Base-by-base conservation (phyloP, 108 stramenopile genomes). In the Skeletonema potamos region DNA sequence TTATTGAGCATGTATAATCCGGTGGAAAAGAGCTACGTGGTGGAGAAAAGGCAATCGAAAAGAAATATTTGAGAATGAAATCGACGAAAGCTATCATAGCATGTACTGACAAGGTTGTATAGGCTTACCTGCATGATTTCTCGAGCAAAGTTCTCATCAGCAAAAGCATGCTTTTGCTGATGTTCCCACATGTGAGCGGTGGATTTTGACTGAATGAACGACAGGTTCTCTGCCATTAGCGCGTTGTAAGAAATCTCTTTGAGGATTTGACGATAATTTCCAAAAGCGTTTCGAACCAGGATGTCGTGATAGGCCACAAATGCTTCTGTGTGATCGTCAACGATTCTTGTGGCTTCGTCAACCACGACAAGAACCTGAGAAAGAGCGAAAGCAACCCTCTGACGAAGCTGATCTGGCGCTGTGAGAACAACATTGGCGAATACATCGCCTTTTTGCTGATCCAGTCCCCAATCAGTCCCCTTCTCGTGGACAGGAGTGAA, bases 331-430 rank as follows among this genome's bases (percentile, higher is more conserved):
- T 34, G 24, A 6, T 67, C 63, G n/a, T 15, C 39, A n/a, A 15
- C 46, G 33, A 9, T 37, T 72, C 54, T 60, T 34, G 68, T 77
- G 58, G 73, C 73, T 6, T 1, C 5, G 2, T 64, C 64, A 13
- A 82, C 48, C 8, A 51, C 48, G 22, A 51, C 48, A 7, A 51
- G 48, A 51, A 89, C 79, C 59, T 88, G 85, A 17, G 81, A 48
- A 4, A 94, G 65, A 0, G 88, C 89, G 86, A 87, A 92, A 27
- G 93, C 93, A 46, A 92, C 69, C 3, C 91, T 63, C 68, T 94
- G 93, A n/a, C 93, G 75, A 3, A 94, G 75, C 66, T 94, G 93
- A 64, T 89, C 90, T 26, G 18, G 17, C 12, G 61, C 70, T 22
- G 8, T 37, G 20, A 86, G 28, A 4, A 62, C 85, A 4, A 81